Evolutionary conservation across 2,329 filamentous ascomycete genomes (phyloP), one percentile per base, ranked within the genome.

Genomic region (Aspergillus tubingensis): DNA sequence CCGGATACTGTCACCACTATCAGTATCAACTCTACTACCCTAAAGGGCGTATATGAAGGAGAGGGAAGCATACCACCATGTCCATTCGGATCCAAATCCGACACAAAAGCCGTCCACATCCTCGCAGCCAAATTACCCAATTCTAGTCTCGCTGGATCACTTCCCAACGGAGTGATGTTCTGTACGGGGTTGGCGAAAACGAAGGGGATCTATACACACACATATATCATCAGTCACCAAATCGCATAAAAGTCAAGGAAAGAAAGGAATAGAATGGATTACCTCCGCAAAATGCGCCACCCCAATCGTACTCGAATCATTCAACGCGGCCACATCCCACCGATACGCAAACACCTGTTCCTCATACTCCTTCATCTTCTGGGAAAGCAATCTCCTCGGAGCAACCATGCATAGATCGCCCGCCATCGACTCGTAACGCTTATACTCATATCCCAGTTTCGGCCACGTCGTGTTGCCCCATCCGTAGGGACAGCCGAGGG

Each of bases 401-500:
- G 66, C 70, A 1, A 61, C 63, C 71, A 73, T 73, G 21, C 66
- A 64, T 2, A 73, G 27, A 59, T 73, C 71, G 0, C 70, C 70
- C 0, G 71, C 71, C 52, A 73, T 73, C 1, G 71, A 73, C 21
- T 60, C 65, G 30, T 73, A 73, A 0, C 71, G 70, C 41, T 73
- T 73, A 47, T 73, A 73, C 61, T 71, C 67, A 4, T 67, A 63
- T 0, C 71, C 71, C 1, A 63, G 38, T 0, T 49, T 19, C 2
- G 71, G 71, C 71, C 71, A 73, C 38, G 69, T 73, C 10, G 54
- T 53, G 57, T 73, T 73, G 0, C 68, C 71, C 70, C 71, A 73
- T n/a, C 71, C 71, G 23, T 73, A 73, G 54, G 83, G 83, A 38
- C 84, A 81, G 0, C 79, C 81, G 19, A 81, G 74, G 2, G 72